Base-by-base conservation (phyloP, 1,284 basidiomycete genomes). In the Sanguinoderma infundibulare region DNA sequence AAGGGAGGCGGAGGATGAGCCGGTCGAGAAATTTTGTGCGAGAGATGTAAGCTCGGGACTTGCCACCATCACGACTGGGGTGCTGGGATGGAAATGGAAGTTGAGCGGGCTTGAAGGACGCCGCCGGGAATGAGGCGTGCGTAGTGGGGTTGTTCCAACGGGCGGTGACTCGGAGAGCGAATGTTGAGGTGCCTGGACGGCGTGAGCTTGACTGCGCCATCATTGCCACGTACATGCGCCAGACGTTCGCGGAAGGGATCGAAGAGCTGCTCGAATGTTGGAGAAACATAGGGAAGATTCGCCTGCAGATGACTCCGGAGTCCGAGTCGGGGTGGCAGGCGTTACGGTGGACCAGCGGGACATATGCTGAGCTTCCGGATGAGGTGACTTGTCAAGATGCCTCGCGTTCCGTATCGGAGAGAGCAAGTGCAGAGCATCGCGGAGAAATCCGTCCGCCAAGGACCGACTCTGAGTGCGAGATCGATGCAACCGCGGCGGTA, bases 71-170 rank as follows among this genome's bases (percentile, higher is more conserved):
- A 44, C 42, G 42, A 46, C 42, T 26, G 42, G 47, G 20, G 17
- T 15, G 30, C 5, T 1, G 14, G 17, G 32, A 32, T 15, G 32
- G 49, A 34, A 32, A 22, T 14, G 32, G 49, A 32, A 20, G n/a
- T 7, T 20, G 15, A 5, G 17, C 7, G 30, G 32, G 49, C 22
- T 53, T 56, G 59, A 56, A 60, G 59, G 50, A 42, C 36, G 57
- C 57, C 57, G 57, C 57, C 61, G 54, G 60, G 54, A 55, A 55
- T 53, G 51, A 61, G 50, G 44, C 8, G 34, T 40, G 38, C 20
- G 47, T 8, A 14, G 30, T 5, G 54, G 20, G 39, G 38, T 12
- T 44, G 38, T n/a, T 9, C 22, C 20, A 28, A 28, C 6, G n/a
- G 17, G 34, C 38, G 12, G 17, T 24, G n/a, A n/a, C n/a, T n/a